Base-by-base conservation (phyloP, 257 asterid genomes). In the Petrea volubilis region DNA sequence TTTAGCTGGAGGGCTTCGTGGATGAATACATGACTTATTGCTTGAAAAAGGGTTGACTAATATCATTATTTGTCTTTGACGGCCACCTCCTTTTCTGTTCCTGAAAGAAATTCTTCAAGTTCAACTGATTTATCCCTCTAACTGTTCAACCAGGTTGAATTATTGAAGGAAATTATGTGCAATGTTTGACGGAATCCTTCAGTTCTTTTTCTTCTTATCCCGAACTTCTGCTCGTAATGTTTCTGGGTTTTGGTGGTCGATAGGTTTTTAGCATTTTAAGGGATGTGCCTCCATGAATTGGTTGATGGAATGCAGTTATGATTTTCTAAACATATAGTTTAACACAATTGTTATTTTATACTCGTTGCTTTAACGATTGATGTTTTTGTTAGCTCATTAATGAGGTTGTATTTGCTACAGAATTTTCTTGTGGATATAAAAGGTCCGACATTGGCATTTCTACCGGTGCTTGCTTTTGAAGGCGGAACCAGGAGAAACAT, bases 401-500 rank as follows among this genome's bases (percentile, higher is more conserved):
- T 63, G n/a, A 60, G 57, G 40, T 51, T 40, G 20, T 61, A 34
- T 66, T 52, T 75, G 80, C 62, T 34, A 56, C 90, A 93, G 98
- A 93, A 88, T 77, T 87, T 93, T 73, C 75, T 88, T 60, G 90
- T 93, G 88, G 98, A 93, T 84, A 85, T 93, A 74, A 93, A 91
- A 86, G 94, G 97, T 72, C 90, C 97, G 29, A 73, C 85, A 41
- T 38, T 91, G 81, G 98, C 96, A 49, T 80, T 79, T 79, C 81
- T 93, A 50, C 98, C 98, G 1, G 98, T 91, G 73, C 91, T 93
- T 64, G 91, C 98, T 65, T 93, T 91, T 80, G 98, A 93, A 81
- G 98, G 98, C 58, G 98, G 97, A 74, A 93, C 96, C 47, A 86
- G 96, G 81, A 89, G 97, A 82, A 93, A 93, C 83, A 88, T 91